phyloP scores from a whole-genome alignment of 805 yeast species.

The Pachysolen tannophilus region DNA sequence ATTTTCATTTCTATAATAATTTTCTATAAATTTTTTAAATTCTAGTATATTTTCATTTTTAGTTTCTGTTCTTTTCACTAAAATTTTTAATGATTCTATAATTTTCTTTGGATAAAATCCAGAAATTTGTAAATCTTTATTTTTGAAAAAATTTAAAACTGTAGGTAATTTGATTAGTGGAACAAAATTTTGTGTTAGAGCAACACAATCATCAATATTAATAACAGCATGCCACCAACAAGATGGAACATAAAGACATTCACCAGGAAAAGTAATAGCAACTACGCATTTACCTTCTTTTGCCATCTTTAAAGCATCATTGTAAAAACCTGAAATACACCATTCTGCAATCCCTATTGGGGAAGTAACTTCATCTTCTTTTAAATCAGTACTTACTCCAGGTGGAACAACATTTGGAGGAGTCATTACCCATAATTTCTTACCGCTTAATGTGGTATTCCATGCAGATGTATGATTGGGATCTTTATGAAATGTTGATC shows the following conservation, averaged over 20 bases:
- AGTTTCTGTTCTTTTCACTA: constrained; percentile 19
- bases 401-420: constrained; percentile 77
- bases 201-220: constrained; percentile 76
- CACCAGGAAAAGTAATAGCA: constrained; percentile 74
- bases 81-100: constrained; percentile 23
- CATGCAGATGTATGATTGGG: constrained; percentile 89
- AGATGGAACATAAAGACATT: constrained; percentile 84
- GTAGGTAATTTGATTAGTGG: constrained; percentile 54
- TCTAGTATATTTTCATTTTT: constrained; percentile 12
- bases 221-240: constrained; percentile 98
- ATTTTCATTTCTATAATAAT: constrained; percentile 22
- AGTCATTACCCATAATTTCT: constrained; percentile 82
- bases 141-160: constrained; percentile 60
- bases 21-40: constrained; percentile 22
- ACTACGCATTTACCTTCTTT: constrained; percentile 42
- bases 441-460: constrained; percentile 72
- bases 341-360: constrained; percentile 94
- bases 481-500: constrained; percentile 89
- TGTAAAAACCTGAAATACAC: constrained; percentile 76
- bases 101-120: constrained; percentile 65
- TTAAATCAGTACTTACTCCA: constrained; percentile 70
- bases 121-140: constrained; percentile 63
- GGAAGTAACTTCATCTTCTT: constrained; percentile 82
- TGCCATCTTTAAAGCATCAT: constrained; percentile 51
- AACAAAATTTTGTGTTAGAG: constrained; percentile 84